These are phyloP conservation scores for Pseudogymnoascus sp. DNA, from an alignment of 2,329 filamentous ascomycete genomes.

Conservation along the genomic window DNA sequence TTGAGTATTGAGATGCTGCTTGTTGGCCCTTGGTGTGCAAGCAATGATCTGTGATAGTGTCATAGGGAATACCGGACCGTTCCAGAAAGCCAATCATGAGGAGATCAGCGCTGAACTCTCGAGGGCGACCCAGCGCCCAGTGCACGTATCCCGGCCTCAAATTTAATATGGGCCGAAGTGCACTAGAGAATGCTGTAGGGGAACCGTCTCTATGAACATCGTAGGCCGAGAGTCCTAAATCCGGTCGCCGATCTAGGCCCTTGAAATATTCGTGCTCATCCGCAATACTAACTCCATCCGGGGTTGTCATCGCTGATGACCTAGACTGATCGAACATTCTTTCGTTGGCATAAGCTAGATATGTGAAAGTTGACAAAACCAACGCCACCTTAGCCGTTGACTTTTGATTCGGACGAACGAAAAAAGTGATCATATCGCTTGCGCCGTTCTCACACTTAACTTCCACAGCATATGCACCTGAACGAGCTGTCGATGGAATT, in stretches of 20 bases:
- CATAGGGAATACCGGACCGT: conserved; percentile 24
- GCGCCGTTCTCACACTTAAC: conserved; percentile 18
- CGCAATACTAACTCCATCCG: conserved; percentile 16
- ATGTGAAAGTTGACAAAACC: conserved; percentile 31
- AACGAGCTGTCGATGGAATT: conserved; percentile 18
- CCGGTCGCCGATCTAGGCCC: conserved; percentile 24
- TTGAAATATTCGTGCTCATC: conserved; percentile 16
- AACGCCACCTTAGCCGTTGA: conserved; percentile 20
- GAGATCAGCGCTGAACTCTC: conserved; percentile 30
- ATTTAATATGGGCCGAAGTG: conserved; percentile 31
- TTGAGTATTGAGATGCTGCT: conserved; percentile 18
- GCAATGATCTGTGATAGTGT: conserved; percentile 32
- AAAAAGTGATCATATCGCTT: conserved; percentile 28
- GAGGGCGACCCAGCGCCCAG: conserved; percentile 29
- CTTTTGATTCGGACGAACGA: conserved; percentile 23
- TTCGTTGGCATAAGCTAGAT: conserved; percentile 33
- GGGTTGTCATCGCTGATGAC: conserved; percentile 20
- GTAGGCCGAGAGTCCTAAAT: conserved; percentile 32
- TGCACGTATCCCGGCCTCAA: conserved; percentile 29
- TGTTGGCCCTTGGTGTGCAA: conserved; percentile 22
- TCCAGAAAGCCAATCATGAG: conserved; percentile 31
- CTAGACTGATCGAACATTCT: conserved; percentile 27
- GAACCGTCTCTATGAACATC: conserved; percentile 32
- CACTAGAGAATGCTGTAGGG: conserved; percentile 25
- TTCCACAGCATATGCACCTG: conserved; percentile 26